Percentiles rank a stretch among this genome's conserved stretches.
Conservation (phyloP, 805 yeast genomes). For the Metschnikowia santaceciliae region DNA sequence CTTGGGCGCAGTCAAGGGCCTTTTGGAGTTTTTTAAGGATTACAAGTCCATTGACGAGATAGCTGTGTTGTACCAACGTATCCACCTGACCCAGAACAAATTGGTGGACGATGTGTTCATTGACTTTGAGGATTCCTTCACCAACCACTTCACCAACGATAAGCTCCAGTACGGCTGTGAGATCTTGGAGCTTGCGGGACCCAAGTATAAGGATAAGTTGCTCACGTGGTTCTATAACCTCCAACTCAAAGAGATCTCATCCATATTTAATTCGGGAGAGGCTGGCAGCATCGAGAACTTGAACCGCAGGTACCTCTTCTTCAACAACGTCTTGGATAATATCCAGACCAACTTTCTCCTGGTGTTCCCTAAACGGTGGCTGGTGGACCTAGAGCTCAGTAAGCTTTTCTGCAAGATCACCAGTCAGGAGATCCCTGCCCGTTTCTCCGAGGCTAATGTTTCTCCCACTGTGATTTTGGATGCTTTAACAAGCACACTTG, state of each 20-base stretch:
- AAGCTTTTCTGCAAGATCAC: conserved; percentile 66
- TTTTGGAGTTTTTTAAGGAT: conserved; percentile 68
- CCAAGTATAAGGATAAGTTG: conserved; percentile 53
- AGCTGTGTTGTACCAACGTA: conserved; percentile 57
- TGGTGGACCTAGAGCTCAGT: conserved; percentile 58
- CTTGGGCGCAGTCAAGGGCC: conserved; percentile 67
- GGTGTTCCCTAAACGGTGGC: conserved; percentile 72
- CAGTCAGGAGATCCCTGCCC: conserved; percentile 55
- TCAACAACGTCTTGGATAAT: conserved; percentile 62
- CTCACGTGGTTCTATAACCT: conserved; percentile 68
- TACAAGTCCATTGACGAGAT: conserved; percentile 83
- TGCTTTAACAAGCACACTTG: conserved; percentile 71
- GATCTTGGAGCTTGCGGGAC: conserved; percentile 63
- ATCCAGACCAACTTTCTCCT: conserved; percentile 49
- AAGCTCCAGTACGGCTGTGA: conserved; percentile 62
- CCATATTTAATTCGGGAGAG: conserved; percentile 81
- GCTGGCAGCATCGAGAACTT: conserved; percentile 93
- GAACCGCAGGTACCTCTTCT: conserved; percentile 74
- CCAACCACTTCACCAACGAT: conserved; percentile 24
- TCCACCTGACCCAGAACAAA: conserved; percentile 55
- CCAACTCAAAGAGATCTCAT: conserved; percentile 67
- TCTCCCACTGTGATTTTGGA: conserved; percentile 64
- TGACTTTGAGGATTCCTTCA: conserved; percentile 57
- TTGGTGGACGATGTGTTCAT: conserved; percentile 66
- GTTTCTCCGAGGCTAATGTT: conserved; percentile 40